Evolutionary conservation across 2,329 filamentous ascomycete species (phyloP).

Genomic region (Trichophyton rubrum): DNA sequence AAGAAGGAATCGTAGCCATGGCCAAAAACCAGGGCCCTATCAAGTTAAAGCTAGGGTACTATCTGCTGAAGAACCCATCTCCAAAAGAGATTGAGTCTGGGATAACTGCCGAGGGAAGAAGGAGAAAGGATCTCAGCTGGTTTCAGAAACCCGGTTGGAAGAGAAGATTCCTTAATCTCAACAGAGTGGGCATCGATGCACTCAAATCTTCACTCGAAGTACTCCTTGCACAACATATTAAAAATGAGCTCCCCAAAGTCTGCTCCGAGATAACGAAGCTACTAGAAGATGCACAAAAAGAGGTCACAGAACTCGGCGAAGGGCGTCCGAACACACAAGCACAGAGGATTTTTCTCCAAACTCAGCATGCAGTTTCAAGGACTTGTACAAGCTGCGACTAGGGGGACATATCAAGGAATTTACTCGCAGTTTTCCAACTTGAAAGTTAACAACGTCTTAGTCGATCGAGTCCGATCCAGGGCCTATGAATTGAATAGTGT

Average conservation of each 20-base stretch:
- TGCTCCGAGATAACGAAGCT: background rate
- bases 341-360: constrained; percentile 4
- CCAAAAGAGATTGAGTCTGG: background rate
- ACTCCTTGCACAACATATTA: constrained; percentile 32
- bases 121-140: background rate
- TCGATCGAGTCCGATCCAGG: background rate
- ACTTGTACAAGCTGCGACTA: background rate
- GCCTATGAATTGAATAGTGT: background rate
- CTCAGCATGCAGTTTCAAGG: background rate
- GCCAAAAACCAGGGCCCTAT: background rate
- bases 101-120: background rate
- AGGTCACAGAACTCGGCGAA: constrained; percentile 5
- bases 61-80: background rate
- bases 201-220: constrained; percentile 31
- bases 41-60: background rate
- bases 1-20: background rate
- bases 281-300: background rate
- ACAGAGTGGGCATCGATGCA: constrained; percentile 31
- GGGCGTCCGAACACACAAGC: background rate
- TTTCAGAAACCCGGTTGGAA: constrained; percentile 5
- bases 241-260: constrained; percentile 30
- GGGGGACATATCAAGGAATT: background rate
- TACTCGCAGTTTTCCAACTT: background rate
- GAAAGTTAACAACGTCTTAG: background rate
- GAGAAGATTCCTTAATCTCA: constrained; percentile 23